A percentile compares a stretch with the other conserved stretches of the same genome.
These are phyloP conservation scores for Coprinopsis strossmayeri DNA, from an alignment of 768 basidiomycete species.

Conservation along the genomic window DNA sequence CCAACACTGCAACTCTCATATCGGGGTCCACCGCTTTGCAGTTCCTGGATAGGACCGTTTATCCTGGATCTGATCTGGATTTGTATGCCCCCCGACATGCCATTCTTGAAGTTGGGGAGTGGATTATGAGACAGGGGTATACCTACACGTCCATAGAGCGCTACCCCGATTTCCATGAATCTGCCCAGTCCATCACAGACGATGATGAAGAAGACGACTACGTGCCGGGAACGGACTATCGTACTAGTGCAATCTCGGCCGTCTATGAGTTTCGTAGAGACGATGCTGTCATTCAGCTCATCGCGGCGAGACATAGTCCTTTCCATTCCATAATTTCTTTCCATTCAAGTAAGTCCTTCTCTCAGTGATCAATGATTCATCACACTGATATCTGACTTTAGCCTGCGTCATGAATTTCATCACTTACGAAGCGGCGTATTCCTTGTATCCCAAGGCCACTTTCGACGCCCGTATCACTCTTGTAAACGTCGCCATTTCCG, in stretches of 20 bases:
- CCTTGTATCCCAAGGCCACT: slow-evolving; percentile 34
- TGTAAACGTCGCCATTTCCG: neutral
- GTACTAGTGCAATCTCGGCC: neutral
- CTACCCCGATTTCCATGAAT: slow-evolving; percentile 7
- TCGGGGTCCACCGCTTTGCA: slow-evolving; percentile 51
- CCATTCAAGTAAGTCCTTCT: slow-evolving; percentile 35
- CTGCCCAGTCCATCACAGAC: neutral
- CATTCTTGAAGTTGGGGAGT: slow-evolving; percentile 25
- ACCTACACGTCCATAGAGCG: slow-evolving; percentile 12
- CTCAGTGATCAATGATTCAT: neutral
- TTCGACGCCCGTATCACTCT: slow-evolving; percentile 25
- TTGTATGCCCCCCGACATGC: slow-evolving; percentile 33
- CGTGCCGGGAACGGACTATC: neutral
- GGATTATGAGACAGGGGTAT: slow-evolving; percentile 24
- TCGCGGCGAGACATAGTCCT: slow-evolving; percentile 25
- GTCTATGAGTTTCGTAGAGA: slow-evolving; percentile 27
- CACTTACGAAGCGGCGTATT: slow-evolving; percentile 31
- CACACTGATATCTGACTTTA: slow-evolving; percentile 11
- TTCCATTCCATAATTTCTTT: slow-evolving; percentile 36
- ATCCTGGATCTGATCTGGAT: slow-evolving; percentile 45
- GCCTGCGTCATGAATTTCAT: slow-evolving; percentile 42
- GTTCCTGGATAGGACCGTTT: slow-evolving; percentile 38
- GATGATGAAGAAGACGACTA: neutral
- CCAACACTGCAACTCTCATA: slow-evolving; percentile 35
- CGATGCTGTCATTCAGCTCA: slow-evolving; percentile 29